Conservation (phyloP, 2,329 filamentous ascomycete genomes). For the Colletotrichum sp. region DNA sequence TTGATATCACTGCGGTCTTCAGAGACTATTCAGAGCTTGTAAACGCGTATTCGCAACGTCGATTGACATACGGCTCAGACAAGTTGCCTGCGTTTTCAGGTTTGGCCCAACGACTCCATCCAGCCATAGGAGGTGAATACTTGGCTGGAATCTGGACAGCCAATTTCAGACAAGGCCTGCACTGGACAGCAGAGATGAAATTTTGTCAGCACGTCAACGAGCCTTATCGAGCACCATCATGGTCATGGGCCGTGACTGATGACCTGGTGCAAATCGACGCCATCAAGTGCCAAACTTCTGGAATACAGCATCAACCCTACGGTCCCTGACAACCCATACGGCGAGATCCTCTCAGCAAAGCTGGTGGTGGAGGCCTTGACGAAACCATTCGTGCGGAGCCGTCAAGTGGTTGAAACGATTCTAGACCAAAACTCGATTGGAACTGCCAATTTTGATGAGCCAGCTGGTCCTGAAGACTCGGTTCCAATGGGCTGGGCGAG, state of each 20-base stretch:
- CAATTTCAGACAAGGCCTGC: neutral
- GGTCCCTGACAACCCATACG: neutral
- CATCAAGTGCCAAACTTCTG: neutral
- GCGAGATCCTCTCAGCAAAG: neutral
- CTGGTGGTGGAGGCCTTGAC: neutral
- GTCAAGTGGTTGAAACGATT: neutral
- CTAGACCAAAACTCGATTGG: neutral
- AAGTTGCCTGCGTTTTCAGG: neutral
- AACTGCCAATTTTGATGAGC: neutral
- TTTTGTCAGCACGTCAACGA: neutral
- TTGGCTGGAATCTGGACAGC: neutral
- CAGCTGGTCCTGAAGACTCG: neutral
- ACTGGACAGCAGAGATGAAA: neutral
- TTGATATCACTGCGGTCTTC: neutral
- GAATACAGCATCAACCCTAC: neutral
- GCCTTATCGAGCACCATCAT: neutral
- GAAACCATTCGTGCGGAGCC: neutral
- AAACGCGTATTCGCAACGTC: neutral
- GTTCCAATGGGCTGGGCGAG: neutral
- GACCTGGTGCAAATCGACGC: neutral
- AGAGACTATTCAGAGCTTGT: neutral
- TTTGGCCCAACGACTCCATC: neutral
- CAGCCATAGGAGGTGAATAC: neutral
- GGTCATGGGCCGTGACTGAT: neutral
- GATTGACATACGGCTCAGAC: neutral